Evolutionary conservation across 768 basidiomycete species (phyloP).

Genomic region (Saitozyma podzolica): DNA sequence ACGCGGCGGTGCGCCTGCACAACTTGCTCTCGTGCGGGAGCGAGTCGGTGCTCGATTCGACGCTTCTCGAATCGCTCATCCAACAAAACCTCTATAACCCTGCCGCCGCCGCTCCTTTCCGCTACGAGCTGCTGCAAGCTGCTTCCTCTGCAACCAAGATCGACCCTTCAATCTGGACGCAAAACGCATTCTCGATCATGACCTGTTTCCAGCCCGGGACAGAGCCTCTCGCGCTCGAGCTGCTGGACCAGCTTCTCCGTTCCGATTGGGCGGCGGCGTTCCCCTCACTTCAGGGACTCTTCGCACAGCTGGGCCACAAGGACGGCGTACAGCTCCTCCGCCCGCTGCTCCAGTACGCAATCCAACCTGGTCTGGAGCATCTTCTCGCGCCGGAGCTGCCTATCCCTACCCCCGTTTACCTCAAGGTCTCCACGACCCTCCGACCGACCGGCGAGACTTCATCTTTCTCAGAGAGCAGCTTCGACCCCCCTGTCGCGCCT

Average conservation of each 20-base stretch:
- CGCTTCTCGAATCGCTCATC: background rate
- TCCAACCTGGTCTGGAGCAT: slow-evolving; percentile 36
- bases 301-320: slow-evolving; percentile 20
- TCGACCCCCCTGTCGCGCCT: background rate
- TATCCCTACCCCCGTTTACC: slow-evolving; percentile 46
- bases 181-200: slow-evolving; percentile 7
- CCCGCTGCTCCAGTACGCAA: slow-evolving; percentile 47
- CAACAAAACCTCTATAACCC: background rate
- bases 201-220: slow-evolving; percentile 65
- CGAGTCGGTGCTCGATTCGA: background rate
- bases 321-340: slow-evolving; percentile 48
- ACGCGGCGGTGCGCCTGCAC: background rate
- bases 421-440: slow-evolving; percentile 60
- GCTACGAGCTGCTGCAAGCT: slow-evolving; percentile 9
- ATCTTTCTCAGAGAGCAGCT: background rate
- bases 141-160: background rate
- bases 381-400: slow-evolving; percentile 35
- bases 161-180: background rate
- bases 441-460: slow-evolving; percentile 48
- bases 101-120: background rate
- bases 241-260: slow-evolving; percentile 40
- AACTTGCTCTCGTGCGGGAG: slow-evolving; percentile 4
- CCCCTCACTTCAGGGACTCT: background rate
- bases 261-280: slow-evolving; percentile 4
- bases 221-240: slow-evolving; percentile 62